Conservation (phyloP, 1,284 basidiomycete species). For the Farysia itapuensis region DNA sequence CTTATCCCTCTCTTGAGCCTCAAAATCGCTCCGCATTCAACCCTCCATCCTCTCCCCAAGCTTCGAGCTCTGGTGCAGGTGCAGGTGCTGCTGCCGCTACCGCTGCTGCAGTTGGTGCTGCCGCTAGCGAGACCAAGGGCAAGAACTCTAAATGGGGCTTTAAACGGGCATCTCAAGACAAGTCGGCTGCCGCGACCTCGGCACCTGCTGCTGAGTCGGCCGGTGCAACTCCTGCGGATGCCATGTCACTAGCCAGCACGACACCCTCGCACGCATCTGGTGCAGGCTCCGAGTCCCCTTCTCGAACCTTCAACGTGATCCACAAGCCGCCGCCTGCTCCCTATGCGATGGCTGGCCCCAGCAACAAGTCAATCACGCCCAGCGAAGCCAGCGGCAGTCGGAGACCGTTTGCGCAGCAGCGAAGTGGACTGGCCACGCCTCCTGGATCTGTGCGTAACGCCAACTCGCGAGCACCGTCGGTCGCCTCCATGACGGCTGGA, state of each 20-base stretch:
- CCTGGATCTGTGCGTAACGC: constrained; percentile 27
- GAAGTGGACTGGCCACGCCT: constrained; percentile 23
- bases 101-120: constrained; percentile 17
- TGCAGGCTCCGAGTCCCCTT: constrained; percentile 12
- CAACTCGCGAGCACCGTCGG: constrained; percentile 33
- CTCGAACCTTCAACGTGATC: constrained; percentile 37
- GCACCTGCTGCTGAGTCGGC: constrained; percentile 1
- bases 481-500: constrained; percentile 31
- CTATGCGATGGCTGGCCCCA: constrained; percentile 12
- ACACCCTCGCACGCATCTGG: constrained; percentile 7
- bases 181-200: neutral
- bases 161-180: constrained; percentile 31
- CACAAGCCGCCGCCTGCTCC: constrained; percentile 17
- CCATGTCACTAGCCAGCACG: constrained; percentile 2
- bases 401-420: constrained; percentile 5
- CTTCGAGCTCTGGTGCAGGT: neutral
- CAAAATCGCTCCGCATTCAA: no score
- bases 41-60: no score
- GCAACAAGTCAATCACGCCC: constrained; percentile 15
- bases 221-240: neutral
- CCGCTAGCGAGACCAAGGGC: constrained; percentile 23
- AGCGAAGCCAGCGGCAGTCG: constrained; percentile 26
- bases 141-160: constrained; percentile 35
- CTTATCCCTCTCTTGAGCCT: no score
- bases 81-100: constrained; percentile 6